Evolutionary conservation across 116 monocot genomes (phyloP), one percentile per base, ranked within the genome.

Genomic region (Phalaenopsis hybrid): DNA sequence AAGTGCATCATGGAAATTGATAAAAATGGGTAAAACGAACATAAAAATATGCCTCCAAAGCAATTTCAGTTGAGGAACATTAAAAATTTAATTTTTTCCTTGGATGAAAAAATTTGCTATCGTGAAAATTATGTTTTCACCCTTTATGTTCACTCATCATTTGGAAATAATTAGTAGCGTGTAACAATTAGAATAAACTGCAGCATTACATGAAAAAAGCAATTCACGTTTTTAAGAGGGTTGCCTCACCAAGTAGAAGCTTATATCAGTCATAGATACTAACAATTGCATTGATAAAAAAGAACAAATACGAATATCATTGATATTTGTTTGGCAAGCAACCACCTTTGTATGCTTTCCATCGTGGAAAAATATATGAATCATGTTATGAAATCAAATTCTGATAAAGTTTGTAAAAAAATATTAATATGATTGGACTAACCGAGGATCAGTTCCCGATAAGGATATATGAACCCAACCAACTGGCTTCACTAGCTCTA

Each of bases 361-460:
- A 41, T 4, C 33, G 37, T 41, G 16, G 15, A 72, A 37, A 37
- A 37, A 72, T 41, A 4, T 41, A 37, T 2, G 21, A 72, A 16
- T 72, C 72, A 72, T 17, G 41, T 37, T 37, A 72, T 41, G 28
- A 15, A 72, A 65, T 23, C 72, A 72, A 33, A 72, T 41, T 72
- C 41, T 43, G 4, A 72, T 37, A 72, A 41, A 72, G 13, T 33
- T 34, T 25, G 11, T 72, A 15, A 72, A 55, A 13, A 4, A 69
- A 69, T 9, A 69, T 28, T 69, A 69, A 69, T 25, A 23, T 72
- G 11, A 72, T 41, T 72, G 37, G 57, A n/a, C 55, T 70, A 84
- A 97, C 97, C 97, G 90, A 5, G 98, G 95, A 86, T 98, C 94
- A 79, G 87, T 89, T 76, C 98, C 98, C 15, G 98, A 98, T 41